These are phyloP conservation scores for Westerdykella sp. DNA, from an alignment of 2,329 filamentous ascomycete genomes.

Conservation along the genomic window DNA sequence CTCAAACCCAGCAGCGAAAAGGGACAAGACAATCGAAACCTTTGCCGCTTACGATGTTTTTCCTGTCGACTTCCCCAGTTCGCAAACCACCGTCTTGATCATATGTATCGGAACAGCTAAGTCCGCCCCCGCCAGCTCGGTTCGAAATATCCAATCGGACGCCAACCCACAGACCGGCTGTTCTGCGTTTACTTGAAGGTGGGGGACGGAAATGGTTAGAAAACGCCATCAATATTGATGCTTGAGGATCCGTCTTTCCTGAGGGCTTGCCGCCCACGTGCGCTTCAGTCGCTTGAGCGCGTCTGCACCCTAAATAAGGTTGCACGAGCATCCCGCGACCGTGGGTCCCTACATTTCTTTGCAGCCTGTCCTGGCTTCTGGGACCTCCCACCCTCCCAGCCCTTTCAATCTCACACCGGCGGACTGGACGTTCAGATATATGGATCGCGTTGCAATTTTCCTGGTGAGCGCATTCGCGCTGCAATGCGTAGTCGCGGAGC, in stretches of 20 bases:
- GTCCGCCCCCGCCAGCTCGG: no score
- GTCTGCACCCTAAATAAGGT: background rate
- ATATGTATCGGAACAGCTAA: no score
- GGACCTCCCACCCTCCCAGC: background rate
- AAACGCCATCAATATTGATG: background rate
- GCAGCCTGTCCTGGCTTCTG: background rate
- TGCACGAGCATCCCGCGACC: background rate
- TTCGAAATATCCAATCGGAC: no score
- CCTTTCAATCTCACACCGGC: background rate
- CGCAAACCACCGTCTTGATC: no score
- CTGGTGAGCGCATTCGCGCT: background rate
- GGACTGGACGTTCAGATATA: background rate
- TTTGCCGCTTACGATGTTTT: no score
- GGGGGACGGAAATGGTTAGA: background rate
- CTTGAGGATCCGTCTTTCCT: background rate
- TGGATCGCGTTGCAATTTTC: background rate
- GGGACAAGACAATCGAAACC: no score
- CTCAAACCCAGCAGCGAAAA: no score
- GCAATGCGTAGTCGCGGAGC: slow-evolving; percentile 11
- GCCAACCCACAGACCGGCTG: background rate
- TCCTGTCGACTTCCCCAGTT: no score
- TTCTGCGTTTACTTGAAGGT: background rate
- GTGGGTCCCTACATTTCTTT: background rate
- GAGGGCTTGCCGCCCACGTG: background rate
- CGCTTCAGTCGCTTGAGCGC: background rate